Percentiles rank a stretch among this genome's conserved stretches.
Evolutionary conservation across 2,329 filamentous ascomycete species (phyloP).

Genomic region (Pseudocercospora eumusae): DNA sequence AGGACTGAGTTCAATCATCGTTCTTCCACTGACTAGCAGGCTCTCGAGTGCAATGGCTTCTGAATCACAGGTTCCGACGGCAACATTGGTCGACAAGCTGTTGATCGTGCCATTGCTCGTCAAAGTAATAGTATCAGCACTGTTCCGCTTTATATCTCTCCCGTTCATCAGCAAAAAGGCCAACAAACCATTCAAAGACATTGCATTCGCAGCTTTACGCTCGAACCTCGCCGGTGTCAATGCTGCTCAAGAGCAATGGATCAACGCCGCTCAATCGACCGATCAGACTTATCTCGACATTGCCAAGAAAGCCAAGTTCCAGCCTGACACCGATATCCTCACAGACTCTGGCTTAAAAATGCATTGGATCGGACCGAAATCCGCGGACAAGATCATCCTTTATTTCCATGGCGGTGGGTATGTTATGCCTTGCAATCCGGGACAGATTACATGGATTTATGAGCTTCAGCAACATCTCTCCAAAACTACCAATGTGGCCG

Average conservation of each 20-base stretch:
- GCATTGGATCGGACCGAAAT: conserved; percentile 50
- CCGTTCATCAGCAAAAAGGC: conserved; percentile 39
- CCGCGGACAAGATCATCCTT: conserved; percentile 46
- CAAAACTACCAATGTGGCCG: conserved; percentile 46
- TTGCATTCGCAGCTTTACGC: conserved; percentile 33
- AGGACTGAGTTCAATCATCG: neutral
- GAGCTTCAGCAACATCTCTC: conserved; percentile 48
- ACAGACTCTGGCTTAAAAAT: conserved; percentile 50
- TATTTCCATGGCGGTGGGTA: conserved; percentile 60
- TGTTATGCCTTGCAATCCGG: conserved; percentile 49
- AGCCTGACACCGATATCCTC: conserved; percentile 44
- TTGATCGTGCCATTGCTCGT: conserved; percentile 20
- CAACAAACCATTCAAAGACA: conserved; percentile 33
- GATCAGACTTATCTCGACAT: conserved; percentile 42
- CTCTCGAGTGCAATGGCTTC: neutral
- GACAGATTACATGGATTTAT: conserved; percentile 53
- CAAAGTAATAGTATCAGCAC: conserved; percentile 39
- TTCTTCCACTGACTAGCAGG: neutral
- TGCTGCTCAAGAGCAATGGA: conserved; percentile 43
- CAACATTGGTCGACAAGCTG: conserved; percentile 22
- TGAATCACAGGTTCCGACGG: neutral
- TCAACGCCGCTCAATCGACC: conserved; percentile 33
- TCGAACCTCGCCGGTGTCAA: conserved; percentile 28
- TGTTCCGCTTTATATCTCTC: conserved; percentile 38
- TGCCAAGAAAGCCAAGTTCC: conserved; percentile 40